Conservation (phyloP, 2,329 filamentous ascomycete species). For the Akanthomyces uredinophilus region DNA sequence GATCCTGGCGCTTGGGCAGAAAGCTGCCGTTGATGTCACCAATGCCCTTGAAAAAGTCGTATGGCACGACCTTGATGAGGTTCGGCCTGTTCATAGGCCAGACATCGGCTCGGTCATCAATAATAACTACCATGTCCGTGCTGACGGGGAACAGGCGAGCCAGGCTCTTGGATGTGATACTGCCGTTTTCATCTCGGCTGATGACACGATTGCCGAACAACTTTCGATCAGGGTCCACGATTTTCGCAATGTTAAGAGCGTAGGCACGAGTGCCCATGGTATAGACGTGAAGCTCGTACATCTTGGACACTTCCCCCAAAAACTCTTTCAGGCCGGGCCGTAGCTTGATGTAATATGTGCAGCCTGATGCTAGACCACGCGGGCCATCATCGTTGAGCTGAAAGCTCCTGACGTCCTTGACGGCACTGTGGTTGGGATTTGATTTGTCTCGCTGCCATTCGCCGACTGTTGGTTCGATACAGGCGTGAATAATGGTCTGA, state of each 20-base stretch:
- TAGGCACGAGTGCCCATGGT: conserved; percentile 99
- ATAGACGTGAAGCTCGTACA: conserved; percentile 96
- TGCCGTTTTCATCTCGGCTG: conserved; percentile 94
- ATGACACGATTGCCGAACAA: conserved; percentile 93
- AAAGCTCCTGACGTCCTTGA: conserved; percentile 84
- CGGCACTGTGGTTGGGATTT: conserved; percentile 86
- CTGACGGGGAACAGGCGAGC: conserved; percentile 91
- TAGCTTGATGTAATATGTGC: conserved; percentile 98
- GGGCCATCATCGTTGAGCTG: conserved; percentile 83
- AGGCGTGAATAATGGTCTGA: conserved; percentile 97
- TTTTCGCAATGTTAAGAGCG: conserved; percentile 82
- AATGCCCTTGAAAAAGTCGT: conserved; percentile 97
- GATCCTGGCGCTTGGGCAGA: conserved; percentile 68
- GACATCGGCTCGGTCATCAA: conserved; percentile 93
- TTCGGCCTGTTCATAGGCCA: conserved; percentile 90
- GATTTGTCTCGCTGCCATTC: conserved; percentile 88
- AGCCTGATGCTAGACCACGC: conserved; percentile 62
- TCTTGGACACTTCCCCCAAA: conserved; percentile 66
- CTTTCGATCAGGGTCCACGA: conserved; percentile 84
- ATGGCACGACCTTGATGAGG: conserved; percentile 88
- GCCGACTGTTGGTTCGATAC: conserved; percentile 90
- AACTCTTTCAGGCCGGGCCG: conserved; percentile 82
- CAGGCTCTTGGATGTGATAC: conserved; percentile 82
- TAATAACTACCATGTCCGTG: conserved; percentile 98
- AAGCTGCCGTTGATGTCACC: conserved; percentile 99